phyloP scores from a whole-genome alignment of 2,329 filamentous ascomycete genomes.

The Akanthomyces muscarius region DNA sequence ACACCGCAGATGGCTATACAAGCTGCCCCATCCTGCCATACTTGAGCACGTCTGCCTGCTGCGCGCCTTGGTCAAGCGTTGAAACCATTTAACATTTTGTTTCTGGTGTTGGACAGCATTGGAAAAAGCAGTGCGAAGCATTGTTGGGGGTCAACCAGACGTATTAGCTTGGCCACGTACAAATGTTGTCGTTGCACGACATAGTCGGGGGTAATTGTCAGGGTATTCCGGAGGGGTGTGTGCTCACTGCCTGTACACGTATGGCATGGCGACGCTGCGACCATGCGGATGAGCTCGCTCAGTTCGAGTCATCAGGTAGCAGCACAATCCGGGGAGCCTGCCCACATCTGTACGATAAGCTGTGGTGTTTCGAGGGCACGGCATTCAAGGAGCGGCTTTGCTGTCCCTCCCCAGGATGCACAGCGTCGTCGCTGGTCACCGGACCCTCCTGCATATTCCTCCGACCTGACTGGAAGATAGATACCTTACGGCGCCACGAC shows the following conservation, averaged over 20 bases:
- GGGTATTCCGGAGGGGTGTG: neutral
- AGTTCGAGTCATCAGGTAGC: constrained; percentile 14
- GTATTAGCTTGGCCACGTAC: constrained; percentile 4
- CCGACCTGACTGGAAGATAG: constrained; percentile 7
- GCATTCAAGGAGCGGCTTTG: neutral
- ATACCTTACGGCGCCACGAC: constrained; percentile 7
- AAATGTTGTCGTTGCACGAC: constrained; percentile 8
- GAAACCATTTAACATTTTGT: neutral
- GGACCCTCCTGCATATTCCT: constrained; percentile 15
- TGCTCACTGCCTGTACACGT: constrained; percentile 14
- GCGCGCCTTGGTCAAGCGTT: neutral
- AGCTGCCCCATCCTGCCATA: neutral
- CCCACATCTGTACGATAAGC: constrained; percentile 1
- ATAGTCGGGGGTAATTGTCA: constrained; percentile 10
- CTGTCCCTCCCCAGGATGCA: constrained; percentile 5
- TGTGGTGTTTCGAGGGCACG: constrained; percentile 14
- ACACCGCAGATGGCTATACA: neutral
- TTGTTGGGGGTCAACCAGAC: neutral
- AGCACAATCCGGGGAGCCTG: neutral
- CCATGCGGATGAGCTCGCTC: constrained; percentile 6
- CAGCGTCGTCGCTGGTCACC: constrained; percentile 13
- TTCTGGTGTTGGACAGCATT: constrained; percentile 6
- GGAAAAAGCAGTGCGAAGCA: constrained; percentile 7
- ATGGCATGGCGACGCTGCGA: constrained; percentile 4
- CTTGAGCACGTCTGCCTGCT: neutral